A percentile compares a stretch with the other conserved stretches of the same genome.
Evolutionary conservation across 805 yeast genomes (phyloP).

Genomic region (Brettanomyces anomalus): DNA sequence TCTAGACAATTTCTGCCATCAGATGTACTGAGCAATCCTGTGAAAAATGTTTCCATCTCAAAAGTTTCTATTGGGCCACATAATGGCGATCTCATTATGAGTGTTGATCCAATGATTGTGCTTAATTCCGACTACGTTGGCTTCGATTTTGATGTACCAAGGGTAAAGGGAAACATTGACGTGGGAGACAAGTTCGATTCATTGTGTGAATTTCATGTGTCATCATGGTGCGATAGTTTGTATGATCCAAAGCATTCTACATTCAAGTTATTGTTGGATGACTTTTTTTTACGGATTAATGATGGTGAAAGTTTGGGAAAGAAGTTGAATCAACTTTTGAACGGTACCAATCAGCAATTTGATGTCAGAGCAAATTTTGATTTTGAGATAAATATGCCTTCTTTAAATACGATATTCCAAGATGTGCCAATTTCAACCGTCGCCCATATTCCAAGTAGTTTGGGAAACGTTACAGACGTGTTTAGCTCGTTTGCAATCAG

Average conservation of each 20-base stretch:
- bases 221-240: neutral
- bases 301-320: neutral
- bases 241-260: neutral
- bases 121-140: neutral
- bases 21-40: neutral
- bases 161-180: neutral
- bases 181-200: neutral
- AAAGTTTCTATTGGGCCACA: neutral
- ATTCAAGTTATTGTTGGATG: neutral
- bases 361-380: neutral
- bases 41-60: neutral
- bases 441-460: too few species aligned
- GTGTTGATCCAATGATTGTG: neutral
- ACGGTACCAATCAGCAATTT: neutral
- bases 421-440: slow-evolving; percentile 3
- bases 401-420: slow-evolving; percentile 1
- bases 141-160: neutral
- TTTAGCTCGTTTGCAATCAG: too few species aligned
- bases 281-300: neutral
- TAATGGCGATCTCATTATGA: neutral
- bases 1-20: neutral
- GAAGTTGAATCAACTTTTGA: neutral
- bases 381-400: neutral
- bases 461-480: too few species aligned
- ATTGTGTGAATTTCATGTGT: neutral